Evolutionary conservation across 805 yeast genomes (phyloP), one percentile per base, ranked within the genome.

Genomic region (Candida endomychidarum): DNA sequence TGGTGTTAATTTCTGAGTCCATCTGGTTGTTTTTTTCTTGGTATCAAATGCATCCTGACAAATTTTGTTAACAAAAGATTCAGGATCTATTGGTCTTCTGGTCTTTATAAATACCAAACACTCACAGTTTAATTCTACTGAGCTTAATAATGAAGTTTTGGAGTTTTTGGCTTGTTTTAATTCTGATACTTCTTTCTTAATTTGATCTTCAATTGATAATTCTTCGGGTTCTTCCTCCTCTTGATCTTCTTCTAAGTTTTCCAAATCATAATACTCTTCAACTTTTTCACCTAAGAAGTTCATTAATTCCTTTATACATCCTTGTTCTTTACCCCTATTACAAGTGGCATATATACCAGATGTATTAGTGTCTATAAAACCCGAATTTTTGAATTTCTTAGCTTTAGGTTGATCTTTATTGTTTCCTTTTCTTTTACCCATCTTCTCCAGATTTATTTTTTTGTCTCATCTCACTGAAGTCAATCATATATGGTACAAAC

Each of bases 281-380:
- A 63, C 57, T 41, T 66, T 65, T 37, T 67, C 71, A 4, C 53
- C 63, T 29, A 89, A 72, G 8, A 87, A 56, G 41, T 67, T 60
- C 45, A 76, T 70, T 50, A 89, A 63, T 57, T 89, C 97, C 47
- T 78, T 79, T n/a, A 83, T 74, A 45, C 95, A 87, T 38, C 75
- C 80, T 39, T 73, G 73, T 58, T 93, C 99, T 43, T 82, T 80
- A 26, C 84, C 83, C 51, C 96, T 74, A 36, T 80, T 77, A 60
- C 97, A 91, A 0, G 98, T 86, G 9, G 89, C 96, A 61, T 86
- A 93, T 0, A 93, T 72, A 0, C 99, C 99, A 26, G 82, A 67
- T 40, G 93, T 85, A 27, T 83, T 83, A 0, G 96, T 96, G 53
- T 90, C 96, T 14, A 90, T 61, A 39, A 78, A 66, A 7, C 78